Evolutionary conservation across 2,329 filamentous ascomycete species (phyloP).

Genomic region (Paradendryphiella salina): DNA sequence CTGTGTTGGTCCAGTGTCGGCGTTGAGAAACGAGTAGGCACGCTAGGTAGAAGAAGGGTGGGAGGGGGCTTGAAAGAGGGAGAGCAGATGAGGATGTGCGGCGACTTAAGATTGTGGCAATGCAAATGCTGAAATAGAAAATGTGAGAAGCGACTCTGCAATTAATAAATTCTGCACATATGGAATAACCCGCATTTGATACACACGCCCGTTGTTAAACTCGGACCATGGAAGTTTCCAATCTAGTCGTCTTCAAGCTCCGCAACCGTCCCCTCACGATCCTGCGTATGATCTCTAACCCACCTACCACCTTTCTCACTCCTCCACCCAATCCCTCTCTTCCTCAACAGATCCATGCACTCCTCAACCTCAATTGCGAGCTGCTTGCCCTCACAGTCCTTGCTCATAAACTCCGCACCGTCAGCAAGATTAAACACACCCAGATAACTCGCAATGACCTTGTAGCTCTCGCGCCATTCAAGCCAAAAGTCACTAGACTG

Average conservation of each 20-base stretch:
- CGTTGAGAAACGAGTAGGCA: too few relatives aligned
- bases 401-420: slow-evolving; percentile 28
- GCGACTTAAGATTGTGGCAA: too few relatives aligned
- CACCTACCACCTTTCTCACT: slow-evolving; percentile 25
- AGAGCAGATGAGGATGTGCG: too few relatives aligned
- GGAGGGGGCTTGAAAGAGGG: too few relatives aligned
- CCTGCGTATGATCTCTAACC: slow-evolving; percentile 25
- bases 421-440: slow-evolving; percentile 27
- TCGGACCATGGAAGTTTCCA: too few relatives aligned
- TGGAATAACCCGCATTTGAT: too few relatives aligned
- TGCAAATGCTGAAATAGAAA: too few relatives aligned
- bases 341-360: slow-evolving; percentile 26
- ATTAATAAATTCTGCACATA: too few relatives aligned
- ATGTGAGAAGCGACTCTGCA: too few relatives aligned
- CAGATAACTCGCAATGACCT: slow-evolving; percentile 29
- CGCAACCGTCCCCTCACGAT: background rate
- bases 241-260: background rate
- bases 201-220: too few relatives aligned
- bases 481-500: slow-evolving; percentile 49
- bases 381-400: slow-evolving; percentile 27
- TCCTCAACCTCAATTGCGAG: slow-evolving; percentile 31
- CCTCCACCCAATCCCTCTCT: slow-evolving; percentile 32
- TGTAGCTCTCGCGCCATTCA: slow-evolving; percentile 43
- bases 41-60: too few relatives aligned
- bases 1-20: too few relatives aligned